phyloP scores from a whole-genome alignment of 371 early-diverging fungal genomes.

The Mortierella sp. region DNA sequence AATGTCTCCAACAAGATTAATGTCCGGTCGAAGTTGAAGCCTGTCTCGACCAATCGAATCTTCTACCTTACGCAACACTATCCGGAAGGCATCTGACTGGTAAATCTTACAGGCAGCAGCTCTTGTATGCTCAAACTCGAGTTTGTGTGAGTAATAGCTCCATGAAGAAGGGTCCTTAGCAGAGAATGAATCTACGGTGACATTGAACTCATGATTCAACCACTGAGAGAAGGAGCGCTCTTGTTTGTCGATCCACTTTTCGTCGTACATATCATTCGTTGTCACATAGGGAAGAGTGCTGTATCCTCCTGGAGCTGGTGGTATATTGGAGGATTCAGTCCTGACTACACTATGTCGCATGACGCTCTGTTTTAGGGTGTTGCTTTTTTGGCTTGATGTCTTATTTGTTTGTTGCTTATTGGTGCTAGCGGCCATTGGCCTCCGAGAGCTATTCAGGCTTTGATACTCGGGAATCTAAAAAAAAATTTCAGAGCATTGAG shows the following conservation, averaged over 20 bases:
- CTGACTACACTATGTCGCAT: constrained; percentile 37
- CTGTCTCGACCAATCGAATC: constrained; percentile 45
- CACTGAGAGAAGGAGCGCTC: constrained; percentile 56
- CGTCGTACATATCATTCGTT: constrained; percentile 58
- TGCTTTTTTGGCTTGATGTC: constrained; percentile 15
- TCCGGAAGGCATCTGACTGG: constrained; percentile 47
- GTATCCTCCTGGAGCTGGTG: constrained; percentile 43
- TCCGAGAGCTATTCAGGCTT: constrained; percentile 21
- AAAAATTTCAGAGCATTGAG: neutral
- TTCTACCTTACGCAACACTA: constrained; percentile 48
- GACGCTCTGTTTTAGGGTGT: constrained; percentile 24
- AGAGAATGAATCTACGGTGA: constrained; percentile 46
- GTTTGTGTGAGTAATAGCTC: constrained; percentile 53
- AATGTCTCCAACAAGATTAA: constrained; percentile 45
- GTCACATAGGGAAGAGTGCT: constrained; percentile 54
- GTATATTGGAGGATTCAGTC: neutral
- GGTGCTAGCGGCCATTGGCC: constrained; percentile 8
- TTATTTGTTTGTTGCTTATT: neutral
- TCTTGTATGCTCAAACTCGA: constrained; percentile 55
- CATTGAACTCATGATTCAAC: constrained; percentile 57
- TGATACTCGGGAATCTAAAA: constrained; percentile 28
- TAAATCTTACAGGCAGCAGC: constrained; percentile 51
- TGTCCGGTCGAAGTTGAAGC: constrained; percentile 43
- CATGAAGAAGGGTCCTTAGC: constrained; percentile 51
- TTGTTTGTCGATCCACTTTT: constrained; percentile 59